Evolutionary conservation across 2,329 filamentous ascomycete species (phyloP).

Genomic region (Leptographium radiaticola): DNA sequence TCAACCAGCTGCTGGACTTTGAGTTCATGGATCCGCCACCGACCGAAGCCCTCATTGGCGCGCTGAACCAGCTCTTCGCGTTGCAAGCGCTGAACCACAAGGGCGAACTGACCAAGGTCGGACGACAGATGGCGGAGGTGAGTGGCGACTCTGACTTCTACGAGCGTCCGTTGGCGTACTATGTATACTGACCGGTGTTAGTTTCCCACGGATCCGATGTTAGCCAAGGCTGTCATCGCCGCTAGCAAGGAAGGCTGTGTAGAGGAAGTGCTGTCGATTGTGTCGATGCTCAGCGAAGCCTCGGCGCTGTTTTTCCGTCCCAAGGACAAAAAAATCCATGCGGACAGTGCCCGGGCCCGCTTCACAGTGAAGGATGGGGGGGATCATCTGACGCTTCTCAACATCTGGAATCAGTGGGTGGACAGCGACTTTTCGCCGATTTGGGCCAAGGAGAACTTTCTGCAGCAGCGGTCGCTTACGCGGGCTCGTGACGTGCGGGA

Average conservation of each 20-base stretch:
- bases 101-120: conserved; percentile 80
- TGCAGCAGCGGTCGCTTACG: conserved; percentile 81
- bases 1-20: conserved; percentile 85
- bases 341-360: conserved; percentile 75
- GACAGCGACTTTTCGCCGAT: conserved; percentile 79
- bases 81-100: conserved; percentile 79
- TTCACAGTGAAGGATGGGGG: conserved; percentile 88
- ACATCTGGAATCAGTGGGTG: conserved; percentile 92
- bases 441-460: conserved; percentile 85
- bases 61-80: conserved; percentile 82
- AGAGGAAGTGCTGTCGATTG: conserved; percentile 81
- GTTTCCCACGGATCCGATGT: conserved; percentile 55
- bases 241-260: conserved; percentile 87
- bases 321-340: conserved; percentile 95
- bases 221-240: conserved; percentile 77
- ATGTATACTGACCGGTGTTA: neutral
- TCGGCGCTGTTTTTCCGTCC: conserved; percentile 86
- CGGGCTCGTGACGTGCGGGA: conserved; percentile 85
- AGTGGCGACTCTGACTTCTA: neutral
- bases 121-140: conserved; percentile 80
- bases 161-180: neutral
- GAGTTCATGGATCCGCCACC: conserved; percentile 94
- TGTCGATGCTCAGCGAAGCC: conserved; percentile 86
- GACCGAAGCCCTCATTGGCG: conserved; percentile 76
- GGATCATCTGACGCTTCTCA: conserved; percentile 77